phyloP scores from a whole-genome alignment of 2,329 filamentous ascomycete species.

The Aureobasidium uvarum region DNA sequence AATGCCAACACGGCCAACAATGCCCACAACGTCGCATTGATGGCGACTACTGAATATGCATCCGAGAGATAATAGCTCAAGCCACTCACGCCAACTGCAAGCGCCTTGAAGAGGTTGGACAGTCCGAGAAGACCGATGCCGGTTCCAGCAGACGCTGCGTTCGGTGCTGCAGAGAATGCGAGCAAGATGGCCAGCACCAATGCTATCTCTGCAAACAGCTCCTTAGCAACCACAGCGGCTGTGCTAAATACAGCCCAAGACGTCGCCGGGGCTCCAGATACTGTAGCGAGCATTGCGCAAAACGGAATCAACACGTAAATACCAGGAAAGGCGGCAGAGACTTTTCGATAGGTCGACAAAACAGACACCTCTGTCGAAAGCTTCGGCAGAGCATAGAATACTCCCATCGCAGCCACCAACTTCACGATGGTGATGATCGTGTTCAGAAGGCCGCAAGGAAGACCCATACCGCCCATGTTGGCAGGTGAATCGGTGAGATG shows the following conservation, averaged over 20 bases:
- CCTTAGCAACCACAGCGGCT: constrained; percentile 44
- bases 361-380: constrained; percentile 44
- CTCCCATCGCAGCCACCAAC: constrained; percentile 42
- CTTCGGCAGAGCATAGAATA: constrained; percentile 42
- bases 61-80: constrained; percentile 48
- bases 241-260: constrained; percentile 36
- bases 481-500: constrained; percentile 49
- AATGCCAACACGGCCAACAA: constrained; percentile 44
- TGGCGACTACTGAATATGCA: constrained; percentile 45
- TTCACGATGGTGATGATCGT: constrained; percentile 45
- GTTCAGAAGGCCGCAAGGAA: constrained; percentile 48
- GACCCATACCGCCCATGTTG: constrained; percentile 47
- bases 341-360: constrained; percentile 45
- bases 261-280: background rate
- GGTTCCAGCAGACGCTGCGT: constrained; percentile 49
- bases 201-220: constrained; percentile 44
- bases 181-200: constrained; percentile 47
- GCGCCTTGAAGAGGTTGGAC: constrained; percentile 48
- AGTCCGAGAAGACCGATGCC: constrained; percentile 51
- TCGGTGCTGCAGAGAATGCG: constrained; percentile 50
- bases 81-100: constrained; percentile 48
- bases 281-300: constrained; percentile 39
- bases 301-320: constrained; percentile 45
- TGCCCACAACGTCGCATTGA: constrained; percentile 49
- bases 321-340: constrained; percentile 43